Conservation (phyloP, 352 stramenopile species). For the Elongisporangium undulatum region DNA sequence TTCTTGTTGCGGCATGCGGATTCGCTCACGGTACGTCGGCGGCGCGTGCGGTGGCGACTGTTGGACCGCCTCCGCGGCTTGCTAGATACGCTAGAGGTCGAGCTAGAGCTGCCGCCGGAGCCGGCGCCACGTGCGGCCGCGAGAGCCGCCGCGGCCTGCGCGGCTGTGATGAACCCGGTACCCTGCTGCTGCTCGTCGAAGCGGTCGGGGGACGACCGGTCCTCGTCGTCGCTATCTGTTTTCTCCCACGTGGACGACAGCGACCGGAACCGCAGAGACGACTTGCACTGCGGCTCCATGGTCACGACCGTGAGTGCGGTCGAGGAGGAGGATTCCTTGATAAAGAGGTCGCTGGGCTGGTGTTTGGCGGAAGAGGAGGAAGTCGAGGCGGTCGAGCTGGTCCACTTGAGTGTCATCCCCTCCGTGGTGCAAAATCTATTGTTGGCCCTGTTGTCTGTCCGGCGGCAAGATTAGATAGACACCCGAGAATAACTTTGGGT, state of each 20-base stretch:
- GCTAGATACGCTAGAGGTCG: slow-evolving; percentile 1
- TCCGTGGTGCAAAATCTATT: background rate
- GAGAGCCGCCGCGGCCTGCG: slow-evolving; percentile 5
- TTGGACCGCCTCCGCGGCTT: slow-evolving; percentile 5
- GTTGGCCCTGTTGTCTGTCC: background rate
- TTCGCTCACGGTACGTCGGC: slow-evolving; percentile 15
- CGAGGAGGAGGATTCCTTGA: slow-evolving; percentile 10
- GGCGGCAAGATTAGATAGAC: background rate
- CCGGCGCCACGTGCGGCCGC: slow-evolving; percentile 4
- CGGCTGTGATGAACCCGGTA: slow-evolving; percentile 6
- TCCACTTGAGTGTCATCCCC: background rate
- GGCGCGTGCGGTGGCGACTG: slow-evolving; percentile 28
- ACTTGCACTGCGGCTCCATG: slow-evolving; percentile 11
- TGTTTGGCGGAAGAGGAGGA: slow-evolving; percentile 8
- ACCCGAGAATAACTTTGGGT: background rate
- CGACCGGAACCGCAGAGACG: slow-evolving; percentile 38
- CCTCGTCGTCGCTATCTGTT: slow-evolving; percentile 33
- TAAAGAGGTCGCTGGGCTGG: slow-evolving; percentile 17
- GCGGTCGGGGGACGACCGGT: slow-evolving; percentile 29
- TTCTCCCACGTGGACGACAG: slow-evolving; percentile 67
- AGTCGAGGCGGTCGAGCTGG: background rate
- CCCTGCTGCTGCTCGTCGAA: slow-evolving; percentile 25
- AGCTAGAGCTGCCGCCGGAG: background rate
- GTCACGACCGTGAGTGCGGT: slow-evolving; percentile 12
- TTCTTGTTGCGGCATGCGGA: slow-evolving; percentile 32